Base-by-base conservation (phyloP, 306 rosid genomes). In the Calophaca sinica region DNA sequence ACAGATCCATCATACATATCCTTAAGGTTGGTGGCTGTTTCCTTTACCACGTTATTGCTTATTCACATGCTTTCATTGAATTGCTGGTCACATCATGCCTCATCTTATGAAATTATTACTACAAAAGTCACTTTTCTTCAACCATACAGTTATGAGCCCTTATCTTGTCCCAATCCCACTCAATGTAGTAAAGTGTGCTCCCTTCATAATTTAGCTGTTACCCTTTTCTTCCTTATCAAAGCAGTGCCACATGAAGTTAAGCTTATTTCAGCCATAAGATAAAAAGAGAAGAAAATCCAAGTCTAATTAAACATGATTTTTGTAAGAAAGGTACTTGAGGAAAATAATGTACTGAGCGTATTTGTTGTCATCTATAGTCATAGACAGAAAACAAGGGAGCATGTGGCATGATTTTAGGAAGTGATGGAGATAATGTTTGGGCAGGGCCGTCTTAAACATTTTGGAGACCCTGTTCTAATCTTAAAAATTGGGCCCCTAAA, bases 81-180 rank as follows among this genome's bases (percentile, higher is more conserved):
- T 38, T 32, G 9, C 69, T 63, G 60, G 83, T 64, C 69, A 72
- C 70, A 9, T n/a, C 62, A 67, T 7, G 36, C 75, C 82, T 67
- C 73, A 73, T 61, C 62, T 20, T 2, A 42, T 73, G 33, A 44
- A 72, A 78, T 82, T 72, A 82, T 82, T 73, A 73, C 80, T 59
- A 59, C 60, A 49, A 64, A 71, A 63, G 68, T 76, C 69, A 48
- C 66, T 51, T 72, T 62, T 32, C 39, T 72, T 68, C 82, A 72
- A 14, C 33, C 67, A 58, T 39, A 51, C 28, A 73, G 74, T 80
- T 74, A 41, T 67, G 60, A 50, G 39, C 65, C 75, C 74, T 54
- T 46, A 55, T 73, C 73, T 20, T 78, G 58, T 61, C 58, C 66
- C 64, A 50, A 31, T 67, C 77, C 12, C 45, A 13, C 73, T 20